Base-by-base conservation (phyloP, 352 stramenopile species). In the Globisporangium paroecandrum region DNA sequence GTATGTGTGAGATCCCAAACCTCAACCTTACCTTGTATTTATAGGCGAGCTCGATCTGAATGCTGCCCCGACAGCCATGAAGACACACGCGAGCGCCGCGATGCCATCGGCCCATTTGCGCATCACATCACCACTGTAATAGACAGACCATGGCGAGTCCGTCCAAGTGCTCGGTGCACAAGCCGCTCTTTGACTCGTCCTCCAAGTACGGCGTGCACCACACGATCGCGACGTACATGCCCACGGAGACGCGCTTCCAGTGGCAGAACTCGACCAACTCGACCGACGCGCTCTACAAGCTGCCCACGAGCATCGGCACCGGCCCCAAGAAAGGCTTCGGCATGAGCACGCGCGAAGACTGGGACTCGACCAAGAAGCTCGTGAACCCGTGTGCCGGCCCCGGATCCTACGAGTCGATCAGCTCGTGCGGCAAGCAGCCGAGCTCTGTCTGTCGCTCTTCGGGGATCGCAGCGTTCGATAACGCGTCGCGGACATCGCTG, bases 261-360 rank as follows among this genome's bases (percentile, higher is more conserved):
- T 94, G 87, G 87, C 84, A 94, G 68, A 77, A 81, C 34, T 62
- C 74, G 22, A 75, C 68, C 9, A 79, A 75, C 36, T 57, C 74
- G 29, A 90, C 83, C 1, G 82, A 94, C 68, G 86, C 83, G 15
- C 65, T 94, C 34, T 94, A 94, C 69, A 84, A 71, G n/a, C 64
- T 94, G 6, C 86, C 86, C 0, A 77, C 81, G 2, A 90, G 71
- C 29, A 81, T 92, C 55, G 83, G 83, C 24, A 53, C 79, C 0
- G 77, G 78, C 0, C 27, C 73, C 0, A 87, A 87, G 58, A 94
- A 93, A 65, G 87, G 85, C 66, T 94, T 93, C 29, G 85, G 87
- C 47, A 90, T 83, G 24, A 90, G 80, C 68, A 93, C 87, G 24
- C 76, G 85, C 4, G 87, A 93, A 6, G 84, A 94, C 64, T 93